phyloP scores from a whole-genome alignment of 2,329 filamentous ascomycete genomes.

The Aspergillus ibericus region DNA sequence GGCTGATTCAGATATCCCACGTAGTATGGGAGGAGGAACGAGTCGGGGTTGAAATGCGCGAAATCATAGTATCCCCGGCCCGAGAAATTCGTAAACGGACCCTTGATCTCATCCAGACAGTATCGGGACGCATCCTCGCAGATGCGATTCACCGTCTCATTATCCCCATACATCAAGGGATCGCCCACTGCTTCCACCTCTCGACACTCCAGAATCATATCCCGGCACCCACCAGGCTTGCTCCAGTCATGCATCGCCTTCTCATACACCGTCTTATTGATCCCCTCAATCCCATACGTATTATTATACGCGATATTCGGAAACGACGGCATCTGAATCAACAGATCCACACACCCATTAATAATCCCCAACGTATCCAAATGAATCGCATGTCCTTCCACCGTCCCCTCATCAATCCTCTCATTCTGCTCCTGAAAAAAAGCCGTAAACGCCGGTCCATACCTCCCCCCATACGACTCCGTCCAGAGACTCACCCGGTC shows the following conservation, averaged over 20 bases:
- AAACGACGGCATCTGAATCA: slow-evolving; percentile 50
- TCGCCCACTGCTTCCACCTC: slow-evolving; percentile 50
- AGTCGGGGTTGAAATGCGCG: slow-evolving; percentile 51
- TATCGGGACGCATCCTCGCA: slow-evolving; percentile 49
- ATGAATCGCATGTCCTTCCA: slow-evolving; percentile 37
- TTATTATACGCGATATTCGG: slow-evolving; percentile 58
- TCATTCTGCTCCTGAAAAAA: slow-evolving; percentile 46
- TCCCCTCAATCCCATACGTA: slow-evolving; percentile 56
- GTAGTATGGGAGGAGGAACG: slow-evolving; percentile 56
- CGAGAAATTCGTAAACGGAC: slow-evolving; percentile 42
- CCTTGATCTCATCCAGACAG: slow-evolving; percentile 48
- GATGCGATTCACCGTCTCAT: slow-evolving; percentile 45
- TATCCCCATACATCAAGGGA: slow-evolving; percentile 50
- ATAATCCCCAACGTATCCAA: slow-evolving; percentile 58
- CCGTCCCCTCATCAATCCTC: slow-evolving; percentile 36
- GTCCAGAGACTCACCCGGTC: slow-evolving; percentile 50
- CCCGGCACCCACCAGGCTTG: slow-evolving; percentile 53
- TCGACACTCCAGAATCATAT: slow-evolving; percentile 55
- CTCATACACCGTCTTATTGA: slow-evolving; percentile 51
- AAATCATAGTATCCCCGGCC: slow-evolving; percentile 60
- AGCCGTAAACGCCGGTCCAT: slow-evolving; percentile 43
- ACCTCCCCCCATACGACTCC: slow-evolving; percentile 49
- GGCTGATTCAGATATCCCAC: slow-evolving; percentile 58
- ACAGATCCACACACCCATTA: slow-evolving; percentile 57
- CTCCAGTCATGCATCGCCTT: slow-evolving; percentile 48